Conservation (phyloP, 2,329 filamentous ascomycete species). For the Cladorrhinum sp. region DNA sequence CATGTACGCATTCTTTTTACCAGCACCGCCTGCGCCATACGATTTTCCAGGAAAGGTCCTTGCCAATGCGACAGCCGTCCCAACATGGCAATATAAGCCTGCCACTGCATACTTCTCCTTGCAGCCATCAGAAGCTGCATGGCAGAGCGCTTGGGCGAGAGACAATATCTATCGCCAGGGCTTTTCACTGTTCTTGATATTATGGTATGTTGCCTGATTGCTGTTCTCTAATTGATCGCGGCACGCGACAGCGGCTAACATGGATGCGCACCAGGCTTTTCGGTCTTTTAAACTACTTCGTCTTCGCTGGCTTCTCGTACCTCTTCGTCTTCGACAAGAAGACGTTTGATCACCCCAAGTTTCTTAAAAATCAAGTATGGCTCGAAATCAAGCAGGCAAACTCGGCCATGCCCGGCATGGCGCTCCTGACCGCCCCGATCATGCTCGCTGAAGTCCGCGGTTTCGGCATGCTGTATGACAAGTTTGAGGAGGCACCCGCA, state of each 20-base stretch:
- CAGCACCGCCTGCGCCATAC: constrained; percentile 53
- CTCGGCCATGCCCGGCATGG: constrained; percentile 75
- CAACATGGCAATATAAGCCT: constrained; percentile 67
- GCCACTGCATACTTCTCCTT: constrained; percentile 68
- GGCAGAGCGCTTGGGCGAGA: constrained; percentile 71
- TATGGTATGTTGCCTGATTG: constrained; percentile 65
- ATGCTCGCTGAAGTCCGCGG: constrained; percentile 83
- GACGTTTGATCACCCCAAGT: constrained; percentile 86
- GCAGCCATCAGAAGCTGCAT: constrained; percentile 71
- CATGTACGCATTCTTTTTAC: constrained; percentile 70
- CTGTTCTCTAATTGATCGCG: background rate
- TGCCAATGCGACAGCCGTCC: constrained; percentile 58
- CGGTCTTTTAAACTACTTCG: constrained; percentile 78
- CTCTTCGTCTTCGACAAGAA: constrained; percentile 87
- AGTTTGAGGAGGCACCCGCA: constrained; percentile 70
- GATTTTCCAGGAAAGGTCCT: constrained; percentile 48
- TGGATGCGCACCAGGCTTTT: constrained; percentile 64
- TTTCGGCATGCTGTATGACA: constrained; percentile 83
- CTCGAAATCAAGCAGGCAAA: constrained; percentile 83
- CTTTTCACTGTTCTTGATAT: constrained; percentile 75
- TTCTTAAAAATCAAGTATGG: constrained; percentile 87
- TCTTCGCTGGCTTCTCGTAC: constrained; percentile 81
- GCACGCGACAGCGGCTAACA: constrained; percentile 1
- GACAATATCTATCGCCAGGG: constrained; percentile 76
- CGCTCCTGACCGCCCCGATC: constrained; percentile 74